phyloP scores from a whole-genome alignment of 306 rosid genomes.

The Cucumis sativus region Cucumber_9930_V3 NC_026655.2:497501-498000 shows the following conservation, averaged over 20 bases:
- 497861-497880: background rate
- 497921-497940: conserved; percentile 55
- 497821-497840: background rate
- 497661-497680: background rate
- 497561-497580: conserved; percentile 88
- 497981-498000: conserved; percentile 99
- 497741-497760: conserved; percentile 95
- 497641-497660: conserved; percentile 2
- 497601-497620: conserved; percentile 48
- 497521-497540: background rate
- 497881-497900: conserved; percentile 73
- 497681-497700: background rate
- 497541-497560: background rate
- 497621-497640: background rate
- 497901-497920: conserved; percentile 98
- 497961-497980: conserved; percentile 95
- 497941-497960: conserved; percentile 88
- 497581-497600: conserved; percentile 90
- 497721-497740: conserved; percentile 88
- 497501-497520: background rate
- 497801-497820: conserved; percentile 15
- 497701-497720: conserved; percentile 73
- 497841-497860: background rate
- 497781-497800: conserved; percentile 82
- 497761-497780: conserved; percentile 91